These are phyloP conservation scores for Talaromyces sp. DNA, from an alignment of 2,329 filamentous ascomycete species.

Conservation along the genomic window DNA sequence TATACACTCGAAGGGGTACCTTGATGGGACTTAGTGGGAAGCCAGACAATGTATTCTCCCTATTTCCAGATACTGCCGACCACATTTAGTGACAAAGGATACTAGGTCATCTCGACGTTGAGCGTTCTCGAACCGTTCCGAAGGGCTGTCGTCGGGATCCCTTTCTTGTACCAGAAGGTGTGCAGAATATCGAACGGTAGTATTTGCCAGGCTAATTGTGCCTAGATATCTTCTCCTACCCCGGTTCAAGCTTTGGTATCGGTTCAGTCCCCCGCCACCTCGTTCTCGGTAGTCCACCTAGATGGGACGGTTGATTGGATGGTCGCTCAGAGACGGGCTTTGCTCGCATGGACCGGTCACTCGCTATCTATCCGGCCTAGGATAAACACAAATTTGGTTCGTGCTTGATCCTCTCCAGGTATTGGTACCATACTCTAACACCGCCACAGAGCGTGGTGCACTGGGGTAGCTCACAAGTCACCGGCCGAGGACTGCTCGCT, in stretches of 20 bases:
- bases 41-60: constrained; percentile 67
- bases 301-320: constrained; percentile 96
- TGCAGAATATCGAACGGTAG: not conserved
- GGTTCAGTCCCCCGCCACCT: constrained; percentile 78
- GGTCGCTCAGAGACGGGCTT: constrained; percentile 75
- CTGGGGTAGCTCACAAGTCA: constrained; percentile 87
- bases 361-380: constrained; percentile 70
- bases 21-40: constrained; percentile 86
- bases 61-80: not conserved
- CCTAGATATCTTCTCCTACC: constrained; percentile 72
- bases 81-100: not conserved
- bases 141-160: constrained; percentile 74
- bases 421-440: not conserved
- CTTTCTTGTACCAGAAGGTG: constrained; percentile 82
- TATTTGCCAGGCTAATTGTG: constrained; percentile 10
- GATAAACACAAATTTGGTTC: constrained; percentile 64
- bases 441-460: constrained; percentile 60
- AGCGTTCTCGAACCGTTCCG: constrained; percentile 79
- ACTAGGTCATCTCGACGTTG: constrained; percentile 77
- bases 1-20: constrained; percentile 88
- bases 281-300: constrained; percentile 79
- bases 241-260: constrained; percentile 85
- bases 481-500: constrained; percentile 79
- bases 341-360: constrained; percentile 96
- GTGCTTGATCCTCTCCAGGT: constrained; percentile 12